Base-by-base conservation (phyloP, 257 asterid species). In the Lycium barbarum region DNA sequence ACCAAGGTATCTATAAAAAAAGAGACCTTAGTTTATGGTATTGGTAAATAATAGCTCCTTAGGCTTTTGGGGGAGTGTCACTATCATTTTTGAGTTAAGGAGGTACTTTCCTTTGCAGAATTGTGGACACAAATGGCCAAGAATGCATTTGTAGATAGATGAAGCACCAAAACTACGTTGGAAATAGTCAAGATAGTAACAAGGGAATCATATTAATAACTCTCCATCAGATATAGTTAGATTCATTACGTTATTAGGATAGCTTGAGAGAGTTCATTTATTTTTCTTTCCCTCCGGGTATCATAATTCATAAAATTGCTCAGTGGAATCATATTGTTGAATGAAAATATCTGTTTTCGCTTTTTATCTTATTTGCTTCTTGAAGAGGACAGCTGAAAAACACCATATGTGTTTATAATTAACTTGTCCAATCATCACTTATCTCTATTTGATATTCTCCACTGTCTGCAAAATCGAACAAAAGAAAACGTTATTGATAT, bases 381-480 rank as follows among this genome's bases (percentile, higher is more conserved):
- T 73, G 20, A 73, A 18, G 1, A 49, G n/a, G 76, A 81, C 83
- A 18, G 26, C 15, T 43, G 78, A 85, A 85, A 26, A 81, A 71
- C 80, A 81, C 47, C 22, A 82, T 61, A 7, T 62, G 80, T 61
- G 85, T 45, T 70, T 43, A 79, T 12, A 81, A 36, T 71, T 81
- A n/a, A 8, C 12, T 71, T 14, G 54, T 8, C 35, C 54, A 70
- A 70, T 40, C 81, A 13, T 47, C 40, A 73, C 20, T 73, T 20
- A 7, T 73, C 81, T 47, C 58, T 40, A 73, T 11, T 73, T 40
- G 45, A 9, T 26, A 73, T 11, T 49, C 12, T 11, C 9, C 81
- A 5, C 47, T 15, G 20, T 10, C 9, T 73, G 59, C 59, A 20
- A 20, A 73, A 73, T 9, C 57, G 43, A 72, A 36, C 11, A 73